phyloP scores from a whole-genome alignment of 306 rosid species.

The Morella rubra region DNA sequence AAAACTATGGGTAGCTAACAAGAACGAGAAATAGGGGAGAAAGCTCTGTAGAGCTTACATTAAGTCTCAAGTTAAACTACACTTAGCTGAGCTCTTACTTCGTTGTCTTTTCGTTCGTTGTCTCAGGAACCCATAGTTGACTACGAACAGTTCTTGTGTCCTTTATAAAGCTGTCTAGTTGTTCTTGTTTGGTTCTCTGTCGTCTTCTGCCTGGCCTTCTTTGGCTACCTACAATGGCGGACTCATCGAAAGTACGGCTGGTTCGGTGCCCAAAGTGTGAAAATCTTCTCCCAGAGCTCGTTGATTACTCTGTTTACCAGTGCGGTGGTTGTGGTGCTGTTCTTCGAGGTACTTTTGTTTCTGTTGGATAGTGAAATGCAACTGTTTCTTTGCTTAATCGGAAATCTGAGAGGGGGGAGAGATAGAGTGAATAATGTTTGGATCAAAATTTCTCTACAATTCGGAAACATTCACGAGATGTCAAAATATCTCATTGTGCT shows the following conservation, averaged over 20 bases:
- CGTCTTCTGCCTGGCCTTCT: neutral
- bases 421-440: neutral
- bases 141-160: conserved; percentile 9
- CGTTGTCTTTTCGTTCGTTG: neutral
- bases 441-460: neutral
- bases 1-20: neutral
- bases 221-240: conserved; percentile 55
- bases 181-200: neutral
- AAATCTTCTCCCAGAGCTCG: conserved; percentile 88
- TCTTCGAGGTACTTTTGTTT: conserved; percentile 61
- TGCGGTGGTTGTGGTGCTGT: conserved; percentile 95
- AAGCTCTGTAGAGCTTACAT: too few relatives aligned
- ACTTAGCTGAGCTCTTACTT: neutral
- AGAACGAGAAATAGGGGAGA: conserved; percentile 1
- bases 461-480: neutral
- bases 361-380: neutral
- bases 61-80: too few relatives aligned
- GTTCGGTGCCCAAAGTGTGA: conserved; percentile 95
- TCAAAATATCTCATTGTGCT: neutral
- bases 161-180: neutral
- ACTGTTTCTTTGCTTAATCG: neutral
- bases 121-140: conserved; percentile 30
- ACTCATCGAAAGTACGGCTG: conserved; percentile 55
- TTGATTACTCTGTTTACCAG: conserved; percentile 81
- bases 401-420: neutral